Percentiles rank a stretch among this genome's conserved stretches.
These are phyloP conservation scores for Melastoma malabathricum DNA, from an alignment of 345 rosid species.

Conservation along the genomic window DNA sequence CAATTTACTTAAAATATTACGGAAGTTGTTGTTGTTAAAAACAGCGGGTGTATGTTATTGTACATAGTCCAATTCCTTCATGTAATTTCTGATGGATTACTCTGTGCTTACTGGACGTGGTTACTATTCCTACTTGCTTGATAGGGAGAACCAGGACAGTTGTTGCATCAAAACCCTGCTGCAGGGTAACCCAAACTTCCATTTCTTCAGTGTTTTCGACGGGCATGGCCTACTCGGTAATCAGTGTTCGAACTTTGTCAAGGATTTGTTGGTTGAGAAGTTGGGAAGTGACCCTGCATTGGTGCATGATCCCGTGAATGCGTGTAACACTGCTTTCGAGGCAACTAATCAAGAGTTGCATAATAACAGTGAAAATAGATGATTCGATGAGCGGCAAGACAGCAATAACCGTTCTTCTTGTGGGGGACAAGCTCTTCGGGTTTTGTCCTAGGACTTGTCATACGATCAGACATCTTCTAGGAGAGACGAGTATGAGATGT, in stretches of 20 bases:
- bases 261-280: constrained; percentile 56
- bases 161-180: too few species aligned
- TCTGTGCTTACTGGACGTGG: constrained; percentile 69
- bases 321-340: constrained; percentile 53
- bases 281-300: constrained; percentile 43
- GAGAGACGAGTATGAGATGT: constrained; percentile 85
- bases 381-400: constrained; percentile 95
- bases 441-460: constrained; percentile 72
- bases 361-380: constrained; percentile 49
- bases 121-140: constrained; percentile 71
- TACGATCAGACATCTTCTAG: constrained; percentile 86
- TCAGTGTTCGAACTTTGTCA: constrained; percentile 66
- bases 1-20: too few species aligned
- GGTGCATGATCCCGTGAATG: constrained; percentile 60
- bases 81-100: constrained; percentile 56
- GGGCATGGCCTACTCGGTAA: constrained; percentile 16
- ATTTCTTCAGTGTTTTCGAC: too few species aligned
- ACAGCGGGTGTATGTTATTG: too few species aligned
- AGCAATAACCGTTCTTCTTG: constrained; percentile 76
- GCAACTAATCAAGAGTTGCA: constrained; percentile 59
- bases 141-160: constrained; percentile 67
- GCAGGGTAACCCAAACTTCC: too few species aligned
- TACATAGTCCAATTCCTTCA: constrained; percentile 62
- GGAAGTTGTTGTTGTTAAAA: too few species aligned
- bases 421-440: constrained; percentile 58